phyloP scores from a whole-genome alignment of 116 monocot species.

The Dioscorea cayenensis region DNA sequence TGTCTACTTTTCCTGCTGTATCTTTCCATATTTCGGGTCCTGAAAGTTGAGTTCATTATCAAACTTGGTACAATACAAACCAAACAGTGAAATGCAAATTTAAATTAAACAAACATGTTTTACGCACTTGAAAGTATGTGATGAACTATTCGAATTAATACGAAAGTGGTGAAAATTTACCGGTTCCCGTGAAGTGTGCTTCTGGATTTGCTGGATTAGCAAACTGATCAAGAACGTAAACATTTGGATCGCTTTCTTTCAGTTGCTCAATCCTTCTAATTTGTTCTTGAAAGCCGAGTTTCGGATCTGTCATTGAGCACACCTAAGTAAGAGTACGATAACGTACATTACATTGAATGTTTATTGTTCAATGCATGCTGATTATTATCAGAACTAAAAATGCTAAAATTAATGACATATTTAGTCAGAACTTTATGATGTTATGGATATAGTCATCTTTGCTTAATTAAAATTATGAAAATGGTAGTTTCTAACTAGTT shows the following conservation, averaged over 20 bases:
- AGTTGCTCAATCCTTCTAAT: slow-evolving; percentile 36
- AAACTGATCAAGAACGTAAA: slow-evolving; percentile 69
- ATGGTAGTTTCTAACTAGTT: no score
- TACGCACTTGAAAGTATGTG: no score
- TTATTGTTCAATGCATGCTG: background rate
- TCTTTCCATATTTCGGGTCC: slow-evolving; percentile 98
- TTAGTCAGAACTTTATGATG: no score
- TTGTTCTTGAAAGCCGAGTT: slow-evolving; percentile 51
- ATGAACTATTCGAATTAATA: background rate
- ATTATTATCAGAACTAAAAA: no score
- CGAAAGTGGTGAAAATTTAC: background rate
- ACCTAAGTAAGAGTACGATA: background rate
- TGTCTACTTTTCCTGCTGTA: slow-evolving; percentile 85
- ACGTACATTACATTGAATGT: background rate
- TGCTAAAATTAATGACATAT: no score
- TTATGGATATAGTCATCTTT: no score
- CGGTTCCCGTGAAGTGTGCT: slow-evolving; percentile 69
- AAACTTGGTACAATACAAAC: no score
- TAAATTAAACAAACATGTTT: no score
- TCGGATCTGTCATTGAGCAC: slow-evolving; percentile 32
- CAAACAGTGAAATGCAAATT: no score
- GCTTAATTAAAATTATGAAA: no score
- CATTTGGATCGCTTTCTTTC: slow-evolving; percentile 38
- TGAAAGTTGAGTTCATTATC: slow-evolving; percentile 10
- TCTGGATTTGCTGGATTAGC: slow-evolving; percentile 75